Base-by-base conservation (phyloP, 805 yeast genomes). In the Ogataea neopini region DNA sequence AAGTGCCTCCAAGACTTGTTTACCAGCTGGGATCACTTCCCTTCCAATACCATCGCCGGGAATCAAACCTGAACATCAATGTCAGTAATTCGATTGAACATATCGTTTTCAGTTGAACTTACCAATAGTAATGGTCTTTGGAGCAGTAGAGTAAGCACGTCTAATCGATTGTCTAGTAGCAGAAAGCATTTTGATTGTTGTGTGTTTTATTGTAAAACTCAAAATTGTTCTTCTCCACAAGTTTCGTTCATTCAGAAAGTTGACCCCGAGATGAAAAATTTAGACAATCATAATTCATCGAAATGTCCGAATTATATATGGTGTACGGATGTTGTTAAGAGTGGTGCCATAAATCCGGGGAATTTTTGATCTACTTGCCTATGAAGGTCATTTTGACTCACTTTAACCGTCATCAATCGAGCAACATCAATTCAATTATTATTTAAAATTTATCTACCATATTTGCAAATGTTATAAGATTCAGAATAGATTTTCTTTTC, bases 1-100 rank as follows among this genome's bases (percentile, higher is more conserved):
- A 49, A 94, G 79, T 52, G 83, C 84, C 70, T 92, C 92, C 58
- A 94, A 76, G 25, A 94, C 80, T 54, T 88, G 87, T 58, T 81
- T 80, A 59, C 99, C 99, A 37, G 98, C 96, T 52, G 99, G 99
- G 51, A 94, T 91, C 40, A 94, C 99, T 72, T 94, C 99, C 63
- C 86, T 82, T 47, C 99, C 99, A 59, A 94, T 94, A 56, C 99
- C 99, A 68, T 94, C 99, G 66, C 99, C 99, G 44, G 99, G 97
- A 59, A 94, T 91, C 64, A 94, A 77, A 50, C 59, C 59, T 52
- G 14, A 17, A 25, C 28, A 10, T 22, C 36, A 17, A 11, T 36
- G 50, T 44, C 51, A 47, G 52, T n/a, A 4, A 28, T 28, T 28
- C 14, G 4, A n/a, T 28, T 4, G 5, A 28, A 28, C 9, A 25